Evolutionary conservation across 176 grass and related monocot genomes (phyloP), one percentile per base, ranked within the genome.

Genomic region (Carex myosuroides): DNA sequence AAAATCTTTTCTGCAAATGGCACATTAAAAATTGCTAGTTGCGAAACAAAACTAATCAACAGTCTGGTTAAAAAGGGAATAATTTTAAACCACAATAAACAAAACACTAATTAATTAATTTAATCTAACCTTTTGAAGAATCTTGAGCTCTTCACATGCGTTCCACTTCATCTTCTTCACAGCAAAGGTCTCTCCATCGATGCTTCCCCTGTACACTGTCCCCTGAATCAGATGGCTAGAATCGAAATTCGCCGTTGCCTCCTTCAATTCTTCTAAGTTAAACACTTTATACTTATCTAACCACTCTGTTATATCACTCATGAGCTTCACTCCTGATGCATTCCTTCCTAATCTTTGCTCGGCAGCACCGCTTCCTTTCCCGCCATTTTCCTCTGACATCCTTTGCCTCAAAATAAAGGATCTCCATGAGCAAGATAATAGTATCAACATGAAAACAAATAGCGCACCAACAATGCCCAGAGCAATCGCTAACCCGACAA

Each of bases 161-260:
- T 99, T 90, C 96, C 96, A 99, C 81, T 94, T 99, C 96, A 99
- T 99, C 90, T 92, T 95, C 84, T 95, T 99, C 29, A 93, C 88
- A 14, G 96, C 96, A 81, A 95, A 90, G 32, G 90, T 80, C 85
- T 91, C 93, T 9, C 93, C 96, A 60, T 92, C 88, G 77, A 99
- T 89, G 11, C 50, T 70, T n/a, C 88, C 96, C 87, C 89, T 94
- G 87, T 91, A 99, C 16, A 99, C 96, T n/a, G 88, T 90, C 48
- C 96, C 96, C 88, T 92, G 83, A 79, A 99, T 87, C 69, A 89
- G 81, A 70, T 89, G 77, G 60, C 63, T 79, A 13, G 86, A 85
- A 83, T 94, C 83, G 88, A 99, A 95, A 0, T 92, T 86, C 3
- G 80, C 89, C 0, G 91, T 99, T 56, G 86, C 89, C 1, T 54